Evolutionary conservation across 2,329 filamentous ascomycete genomes (phyloP).

Genomic region (Penicillium concentricum): DNA sequence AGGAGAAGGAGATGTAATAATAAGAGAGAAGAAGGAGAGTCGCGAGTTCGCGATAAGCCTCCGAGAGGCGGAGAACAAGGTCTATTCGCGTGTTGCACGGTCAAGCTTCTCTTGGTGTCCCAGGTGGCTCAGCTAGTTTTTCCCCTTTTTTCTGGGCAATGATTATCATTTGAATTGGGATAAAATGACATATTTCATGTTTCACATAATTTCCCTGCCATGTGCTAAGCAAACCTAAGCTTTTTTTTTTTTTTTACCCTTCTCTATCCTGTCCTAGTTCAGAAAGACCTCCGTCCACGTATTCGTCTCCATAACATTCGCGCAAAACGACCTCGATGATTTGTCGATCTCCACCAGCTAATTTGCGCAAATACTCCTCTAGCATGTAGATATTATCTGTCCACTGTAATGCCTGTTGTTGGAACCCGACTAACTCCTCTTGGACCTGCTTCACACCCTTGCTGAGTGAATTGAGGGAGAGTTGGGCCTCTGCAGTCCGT

Average conservation of each 20-base stretch:
- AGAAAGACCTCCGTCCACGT: slow-evolving; percentile 53
- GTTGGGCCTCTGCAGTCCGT: slow-evolving; percentile 35
- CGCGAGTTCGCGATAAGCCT: slow-evolving; percentile 28
- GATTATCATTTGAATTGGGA: slow-evolving; percentile 4
- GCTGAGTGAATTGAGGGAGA: slow-evolving; percentile 27
- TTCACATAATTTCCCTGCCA: not conserved
- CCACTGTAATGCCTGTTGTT: slow-evolving; percentile 37
- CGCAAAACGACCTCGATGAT: slow-evolving; percentile 44
- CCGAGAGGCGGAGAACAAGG: slow-evolving; percentile 23
- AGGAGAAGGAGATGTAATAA: slow-evolving; percentile 8
- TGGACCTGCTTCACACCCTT: slow-evolving; percentile 34
- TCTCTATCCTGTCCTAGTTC: slow-evolving; percentile 32
- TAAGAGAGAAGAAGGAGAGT: slow-evolving; percentile 35
- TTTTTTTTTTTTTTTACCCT: slow-evolving; percentile 1
- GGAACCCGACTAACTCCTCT: slow-evolving; percentile 35
- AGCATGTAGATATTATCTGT: slow-evolving; percentile 48
- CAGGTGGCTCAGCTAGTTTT: slow-evolving; percentile 13
- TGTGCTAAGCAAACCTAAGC: slow-evolving; percentile 14
- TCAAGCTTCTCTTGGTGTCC: slow-evolving; percentile 37
- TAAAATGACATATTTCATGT: not conserved
- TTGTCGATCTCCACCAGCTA: slow-evolving; percentile 46
- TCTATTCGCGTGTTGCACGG: slow-evolving; percentile 27
- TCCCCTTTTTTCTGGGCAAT: slow-evolving; percentile 16
- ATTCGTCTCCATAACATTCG: slow-evolving; percentile 55
- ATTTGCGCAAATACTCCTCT: slow-evolving; percentile 40